These are phyloP conservation scores for Colletotrichum euphorbiae DNA, from an alignment of 2,329 filamentous ascomycete genomes.

Conservation along the genomic window DNA sequence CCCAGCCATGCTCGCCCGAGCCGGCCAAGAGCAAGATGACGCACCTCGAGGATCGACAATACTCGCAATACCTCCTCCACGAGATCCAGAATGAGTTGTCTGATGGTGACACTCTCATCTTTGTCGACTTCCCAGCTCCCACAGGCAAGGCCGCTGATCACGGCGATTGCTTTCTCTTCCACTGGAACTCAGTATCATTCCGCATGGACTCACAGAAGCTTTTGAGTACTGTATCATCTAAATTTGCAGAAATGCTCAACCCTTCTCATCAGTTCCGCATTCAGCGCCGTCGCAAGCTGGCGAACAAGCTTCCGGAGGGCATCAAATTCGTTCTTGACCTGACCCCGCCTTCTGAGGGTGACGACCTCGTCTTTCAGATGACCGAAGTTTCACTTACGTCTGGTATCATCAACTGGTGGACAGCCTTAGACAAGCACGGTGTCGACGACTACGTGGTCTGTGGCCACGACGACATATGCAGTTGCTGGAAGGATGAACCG, in stretches of 20 bases:
- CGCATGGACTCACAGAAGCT: slow-evolving; percentile 61
- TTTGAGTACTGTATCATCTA: slow-evolving; percentile 57
- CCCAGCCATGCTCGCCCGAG: too few relatives aligned
- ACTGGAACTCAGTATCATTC: slow-evolving; percentile 51
- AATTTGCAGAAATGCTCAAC: slow-evolving; percentile 59
- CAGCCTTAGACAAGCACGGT: slow-evolving; percentile 49
- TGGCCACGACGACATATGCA: slow-evolving; percentile 57
- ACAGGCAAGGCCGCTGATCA: slow-evolving; percentile 35
- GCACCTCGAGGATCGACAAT: slow-evolving; percentile 11
- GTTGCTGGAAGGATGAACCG: slow-evolving; percentile 42
- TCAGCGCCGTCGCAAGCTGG: slow-evolving; percentile 51
- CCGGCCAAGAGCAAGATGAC: slow-evolving; percentile 16
- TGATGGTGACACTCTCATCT: slow-evolving; percentile 58
- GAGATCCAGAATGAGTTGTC: slow-evolving; percentile 40
- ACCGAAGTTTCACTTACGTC: slow-evolving; percentile 68
- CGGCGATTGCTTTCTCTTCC: slow-evolving; percentile 51
- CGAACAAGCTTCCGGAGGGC: slow-evolving; percentile 52
- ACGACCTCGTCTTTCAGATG: slow-evolving; percentile 70
- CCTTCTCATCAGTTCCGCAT: slow-evolving; percentile 55
- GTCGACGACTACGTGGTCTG: slow-evolving; percentile 47
- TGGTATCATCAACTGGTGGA: slow-evolving; percentile 67
- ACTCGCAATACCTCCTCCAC: slow-evolving; percentile 37
- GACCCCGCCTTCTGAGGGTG: slow-evolving; percentile 70
- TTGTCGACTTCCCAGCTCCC: slow-evolving; percentile 53
- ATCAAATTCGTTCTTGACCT: slow-evolving; percentile 72